phyloP scores from a whole-genome alignment of 78 protist species.

The Carpediemonas membranifera region DNA sequence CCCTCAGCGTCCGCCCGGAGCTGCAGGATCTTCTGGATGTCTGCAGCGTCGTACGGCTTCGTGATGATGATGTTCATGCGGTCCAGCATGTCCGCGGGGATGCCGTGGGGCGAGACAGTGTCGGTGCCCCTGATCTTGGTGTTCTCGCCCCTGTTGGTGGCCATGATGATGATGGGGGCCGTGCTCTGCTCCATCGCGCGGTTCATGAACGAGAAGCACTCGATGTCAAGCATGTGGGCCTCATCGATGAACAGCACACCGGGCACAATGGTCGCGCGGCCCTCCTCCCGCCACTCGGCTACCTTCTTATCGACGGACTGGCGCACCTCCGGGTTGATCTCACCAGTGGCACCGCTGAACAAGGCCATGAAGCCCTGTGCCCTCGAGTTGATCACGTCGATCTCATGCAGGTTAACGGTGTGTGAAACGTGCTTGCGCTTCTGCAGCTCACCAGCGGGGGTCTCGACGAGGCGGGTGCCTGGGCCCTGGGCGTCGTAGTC shows the following conservation, averaged over 20 bases:
- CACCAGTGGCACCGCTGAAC: slow-evolving; percentile 86
- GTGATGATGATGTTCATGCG: slow-evolving; percentile 70
- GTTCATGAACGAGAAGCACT: slow-evolving; percentile 93
- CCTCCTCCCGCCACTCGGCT: slow-evolving; percentile 93
- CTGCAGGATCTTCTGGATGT: neutral
- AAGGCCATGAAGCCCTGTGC: slow-evolving; percentile 41
- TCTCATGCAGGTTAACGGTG: slow-evolving; percentile 81
- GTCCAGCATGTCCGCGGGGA: slow-evolving; percentile 91
- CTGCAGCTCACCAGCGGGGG: slow-evolving; percentile 86
- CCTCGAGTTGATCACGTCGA: slow-evolving; percentile 93
- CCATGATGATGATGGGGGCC: slow-evolving; percentile 88
- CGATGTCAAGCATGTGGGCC: slow-evolving; percentile 96
- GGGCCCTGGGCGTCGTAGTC: slow-evolving; percentile 89
- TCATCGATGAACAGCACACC: slow-evolving; percentile 98
- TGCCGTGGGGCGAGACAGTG: slow-evolving; percentile 87
- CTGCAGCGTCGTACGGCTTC: slow-evolving; percentile 50
- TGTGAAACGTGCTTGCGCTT: slow-evolving; percentile 84
- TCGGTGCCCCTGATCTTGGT: slow-evolving; percentile 85
- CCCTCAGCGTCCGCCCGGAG: neutral
- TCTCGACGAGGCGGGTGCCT: slow-evolving; percentile 37
- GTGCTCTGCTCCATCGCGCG: slow-evolving; percentile 82
- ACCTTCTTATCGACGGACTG: slow-evolving; percentile 86
- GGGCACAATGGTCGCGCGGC: slow-evolving; percentile 88
- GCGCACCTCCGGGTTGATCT: slow-evolving; percentile 76
- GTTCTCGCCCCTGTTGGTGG: slow-evolving; percentile 84